phyloP scores from a whole-genome alignment of 176 grass and related monocot genomes.

The Aegilops sharonensis region DNA sequence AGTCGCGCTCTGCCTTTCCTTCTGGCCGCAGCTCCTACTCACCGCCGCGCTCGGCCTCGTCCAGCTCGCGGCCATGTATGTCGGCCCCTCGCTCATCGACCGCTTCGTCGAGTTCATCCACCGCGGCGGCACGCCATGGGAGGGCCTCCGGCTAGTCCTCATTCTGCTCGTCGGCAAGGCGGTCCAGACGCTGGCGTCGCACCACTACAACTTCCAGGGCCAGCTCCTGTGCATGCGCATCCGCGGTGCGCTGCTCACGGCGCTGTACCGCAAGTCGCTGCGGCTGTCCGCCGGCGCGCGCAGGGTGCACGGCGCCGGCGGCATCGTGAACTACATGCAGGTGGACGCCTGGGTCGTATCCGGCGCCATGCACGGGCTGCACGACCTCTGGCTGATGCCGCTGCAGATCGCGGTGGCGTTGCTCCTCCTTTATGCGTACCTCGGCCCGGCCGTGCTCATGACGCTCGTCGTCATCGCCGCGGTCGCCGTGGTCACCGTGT shows the following conservation, averaged over 20 bases:
- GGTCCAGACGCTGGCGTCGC: conserved; percentile 45
- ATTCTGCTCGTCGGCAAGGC: conserved; percentile 39
- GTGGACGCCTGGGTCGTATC: conserved; percentile 54
- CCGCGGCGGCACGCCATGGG: conserved; percentile 17
- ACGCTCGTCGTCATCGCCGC: conserved; percentile 44
- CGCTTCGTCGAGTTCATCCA: conserved; percentile 35
- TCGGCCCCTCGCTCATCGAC: conserved; percentile 38
- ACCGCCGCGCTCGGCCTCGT: conserved; percentile 12
- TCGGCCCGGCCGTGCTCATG: conserved; percentile 55
- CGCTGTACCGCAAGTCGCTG: conserved; percentile 64
- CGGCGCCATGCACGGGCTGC: conserved; percentile 37
- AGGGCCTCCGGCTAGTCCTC: conserved; percentile 37
- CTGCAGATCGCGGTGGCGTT: conserved; percentile 59
- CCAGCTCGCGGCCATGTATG: conserved; percentile 32
- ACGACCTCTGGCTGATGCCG: conserved; percentile 64
- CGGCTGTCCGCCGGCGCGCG: conserved; percentile 54
- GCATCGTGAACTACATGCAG: conserved; percentile 76
- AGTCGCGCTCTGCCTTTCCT: conserved; percentile 34
- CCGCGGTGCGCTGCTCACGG: conserved; percentile 48
- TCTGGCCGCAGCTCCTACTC: conserved; percentile 40
- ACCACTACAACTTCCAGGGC: conserved; percentile 77
- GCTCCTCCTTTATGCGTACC: conserved; percentile 44
- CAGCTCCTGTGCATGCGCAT: conserved; percentile 63
- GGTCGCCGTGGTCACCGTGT: conserved; percentile 35
- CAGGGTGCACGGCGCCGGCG: conserved; percentile 48